Conservation (phyloP, 257 asterid species). For the Coffea canephora region DNA sequence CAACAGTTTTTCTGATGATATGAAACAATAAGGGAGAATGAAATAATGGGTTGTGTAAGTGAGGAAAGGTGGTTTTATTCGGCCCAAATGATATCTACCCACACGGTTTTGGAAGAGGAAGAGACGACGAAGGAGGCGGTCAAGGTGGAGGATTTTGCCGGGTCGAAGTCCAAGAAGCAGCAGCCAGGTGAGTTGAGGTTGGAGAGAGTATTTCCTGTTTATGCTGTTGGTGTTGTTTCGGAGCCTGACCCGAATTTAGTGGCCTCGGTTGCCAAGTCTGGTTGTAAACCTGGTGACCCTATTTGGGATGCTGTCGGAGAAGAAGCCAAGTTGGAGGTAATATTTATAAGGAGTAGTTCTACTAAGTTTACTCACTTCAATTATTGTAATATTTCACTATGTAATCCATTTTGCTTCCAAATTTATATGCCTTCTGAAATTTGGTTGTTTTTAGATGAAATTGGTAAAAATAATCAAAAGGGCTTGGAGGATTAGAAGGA, state of each 20-base stretch:
- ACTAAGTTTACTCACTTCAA: neutral
- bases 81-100: conserved; percentile 26
- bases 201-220: conserved; percentile 46
- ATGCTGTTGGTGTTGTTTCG: conserved; percentile 41
- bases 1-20: neutral
- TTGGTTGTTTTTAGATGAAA: neutral
- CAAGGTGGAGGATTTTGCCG: neutral
- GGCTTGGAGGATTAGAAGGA: neutral
- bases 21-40: neutral
- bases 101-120: conserved; percentile 8
- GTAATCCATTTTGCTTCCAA: neutral
- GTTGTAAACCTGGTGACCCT: conserved; percentile 41
- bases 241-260: conserved; percentile 43
- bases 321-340: conserved; percentile 43
- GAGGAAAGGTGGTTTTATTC: conserved; percentile 26
- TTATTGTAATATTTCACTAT: neutral
- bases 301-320: conserved; percentile 43
- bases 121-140: neutral
- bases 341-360: neutral
- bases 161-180: neutral
- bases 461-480: neutral
- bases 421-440: neutral
- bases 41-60: conserved; percentile 33
- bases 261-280: conserved; percentile 34
- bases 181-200: conserved; percentile 15